Evolutionary conservation across 352 stramenopile species (phyloP), one percentile per base, ranked within the genome.

Genomic region (Pythium phragmitis): DNA sequence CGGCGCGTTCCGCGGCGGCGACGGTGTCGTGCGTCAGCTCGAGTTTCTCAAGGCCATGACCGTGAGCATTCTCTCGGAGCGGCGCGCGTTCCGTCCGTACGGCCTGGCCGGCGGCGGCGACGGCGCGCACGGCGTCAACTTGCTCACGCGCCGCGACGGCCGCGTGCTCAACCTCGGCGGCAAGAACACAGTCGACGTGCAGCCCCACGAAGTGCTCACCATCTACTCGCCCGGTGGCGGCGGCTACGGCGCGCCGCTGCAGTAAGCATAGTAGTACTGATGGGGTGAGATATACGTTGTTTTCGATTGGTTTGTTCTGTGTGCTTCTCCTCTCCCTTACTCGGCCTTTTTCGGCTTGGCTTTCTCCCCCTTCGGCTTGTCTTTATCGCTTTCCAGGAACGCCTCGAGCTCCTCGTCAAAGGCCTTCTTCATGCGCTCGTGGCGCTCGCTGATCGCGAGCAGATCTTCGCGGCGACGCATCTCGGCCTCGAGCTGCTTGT

Each of bases 11-110:
- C 76, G 63, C 37, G 97, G 97, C 45, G 97, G 97, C 37, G 93
- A 99, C 69, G 97, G 97, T 52, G 96, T 99, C 2, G 84, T 99
- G 46, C 91, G 97, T 39, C 87, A 98, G 63, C 83, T 99, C 49
- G 96, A 99, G 75, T 98, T 99, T 53, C 73, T 98, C 43, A 69
- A 94, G 47, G 79, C 83, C 19, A 93, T 99, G 72, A 96, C 91
- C 4, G 97, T 99, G 49, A 99, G 93, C 67, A 99, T 99, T 28
- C 70, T 99, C 0, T 98, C 94, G 30, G 97, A 99, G 76, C 88
- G 98, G 21, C 88, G 98, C 48, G 88, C 92, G 6, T 93, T 99
- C 68, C 80, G 87, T 60, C 98, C 98, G 17, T 99, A 98, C 67
- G 97, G 98, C 23, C 64, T 99, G 19, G 75, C 79, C 37, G 98